Evolutionary conservation across 805 yeast genomes (phyloP).

Genomic region (Lipomyces sp.): DNA sequence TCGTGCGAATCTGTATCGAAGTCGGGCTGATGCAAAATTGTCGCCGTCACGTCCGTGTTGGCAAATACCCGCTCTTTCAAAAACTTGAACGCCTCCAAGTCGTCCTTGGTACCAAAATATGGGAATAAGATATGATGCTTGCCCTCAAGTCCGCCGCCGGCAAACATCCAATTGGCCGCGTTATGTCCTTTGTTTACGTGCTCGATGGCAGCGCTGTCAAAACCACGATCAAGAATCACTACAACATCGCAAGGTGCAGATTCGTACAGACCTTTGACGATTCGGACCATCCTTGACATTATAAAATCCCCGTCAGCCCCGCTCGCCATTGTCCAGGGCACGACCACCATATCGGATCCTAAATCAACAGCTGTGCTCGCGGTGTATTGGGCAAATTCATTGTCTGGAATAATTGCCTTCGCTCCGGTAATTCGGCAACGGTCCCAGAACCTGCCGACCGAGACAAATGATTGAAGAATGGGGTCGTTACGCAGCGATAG

Average conservation of each 20-base stretch:
- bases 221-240: constrained; percentile 13
- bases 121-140: constrained; percentile 32
- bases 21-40: constrained; percentile 14
- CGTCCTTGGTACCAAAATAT: constrained; percentile 31
- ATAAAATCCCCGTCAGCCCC: background rate
- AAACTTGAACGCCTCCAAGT: constrained; percentile 26
- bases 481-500: constrained; percentile 6
- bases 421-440: constrained; percentile 9
- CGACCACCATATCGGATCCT: constrained; percentile 2
- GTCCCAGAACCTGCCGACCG: constrained; percentile 8
- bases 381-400: constrained; percentile 9
- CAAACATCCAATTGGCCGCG: background rate
- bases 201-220: constrained; percentile 6
- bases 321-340: constrained; percentile 6
- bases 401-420: constrained; percentile 16
- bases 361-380: constrained; percentile 6
- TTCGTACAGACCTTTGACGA: constrained; percentile 35
- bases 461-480: constrained; percentile 12
- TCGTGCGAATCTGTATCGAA: background rate
- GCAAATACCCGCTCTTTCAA: constrained; percentile 32
- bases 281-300: constrained; percentile 11
- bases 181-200: background rate
- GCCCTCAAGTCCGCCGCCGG: background rate
- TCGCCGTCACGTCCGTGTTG: constrained; percentile 25
- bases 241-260: constrained; percentile 9